phyloP scores from a whole-genome alignment of 2,329 filamentous ascomycete species.

The Cladosporium velox region DNA sequence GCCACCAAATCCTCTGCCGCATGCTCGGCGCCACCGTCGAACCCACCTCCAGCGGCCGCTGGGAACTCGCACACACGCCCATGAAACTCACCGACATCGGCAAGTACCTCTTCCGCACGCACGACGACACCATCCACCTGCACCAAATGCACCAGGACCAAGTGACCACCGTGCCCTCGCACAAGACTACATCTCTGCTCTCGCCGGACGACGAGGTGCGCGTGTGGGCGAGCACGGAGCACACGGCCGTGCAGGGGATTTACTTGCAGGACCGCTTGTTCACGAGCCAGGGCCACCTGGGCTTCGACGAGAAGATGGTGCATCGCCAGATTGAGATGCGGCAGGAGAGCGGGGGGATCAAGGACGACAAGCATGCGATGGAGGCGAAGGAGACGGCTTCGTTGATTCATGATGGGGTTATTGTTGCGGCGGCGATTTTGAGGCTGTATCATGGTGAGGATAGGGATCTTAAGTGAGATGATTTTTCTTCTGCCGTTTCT shows the following conservation, averaged over 20 bases:
- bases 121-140: slow-evolving; percentile 40
- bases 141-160: slow-evolving; percentile 54
- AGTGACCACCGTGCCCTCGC: slow-evolving; percentile 40
- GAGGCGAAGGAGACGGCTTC: slow-evolving; percentile 42
- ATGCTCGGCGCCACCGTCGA: slow-evolving; percentile 45
- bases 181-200: slow-evolving; percentile 39
- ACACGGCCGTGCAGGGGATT: slow-evolving; percentile 48
- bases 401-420: slow-evolving; percentile 44
- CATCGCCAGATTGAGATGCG: slow-evolving; percentile 48
- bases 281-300: slow-evolving; percentile 50
- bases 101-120: slow-evolving; percentile 44
- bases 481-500: not conserved
- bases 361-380: slow-evolving; percentile 41
- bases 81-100: slow-evolving; percentile 46
- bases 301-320: slow-evolving; percentile 51
- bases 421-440: slow-evolving; percentile 43
- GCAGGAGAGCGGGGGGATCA: slow-evolving; percentile 46
- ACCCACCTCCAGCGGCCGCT: slow-evolving; percentile 43
- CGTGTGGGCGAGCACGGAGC: slow-evolving; percentile 51
- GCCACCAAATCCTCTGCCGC: slow-evolving; percentile 51
- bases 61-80: slow-evolving; percentile 49
- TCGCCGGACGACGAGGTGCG: slow-evolving; percentile 47
- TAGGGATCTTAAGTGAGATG: slow-evolving; percentile 40
- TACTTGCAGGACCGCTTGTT: slow-evolving; percentile 50
- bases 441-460: slow-evolving; percentile 55